Evolutionary conservation across 2,329 filamentous ascomycete species (phyloP).

Genomic region (Coniosporium tulheliwenetii): DNA sequence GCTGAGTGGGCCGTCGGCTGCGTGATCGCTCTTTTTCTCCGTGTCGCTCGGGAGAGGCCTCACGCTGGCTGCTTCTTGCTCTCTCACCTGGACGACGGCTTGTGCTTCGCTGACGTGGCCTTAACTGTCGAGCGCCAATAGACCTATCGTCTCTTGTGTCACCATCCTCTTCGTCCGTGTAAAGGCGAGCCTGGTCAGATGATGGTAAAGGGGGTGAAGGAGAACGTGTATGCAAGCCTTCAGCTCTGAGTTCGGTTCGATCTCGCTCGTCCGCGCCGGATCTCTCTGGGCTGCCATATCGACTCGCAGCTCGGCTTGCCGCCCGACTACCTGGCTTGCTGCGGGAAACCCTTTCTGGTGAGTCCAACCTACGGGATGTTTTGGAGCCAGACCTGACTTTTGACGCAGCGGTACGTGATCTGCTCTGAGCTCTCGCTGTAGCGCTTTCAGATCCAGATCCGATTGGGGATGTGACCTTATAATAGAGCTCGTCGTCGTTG

Average conservation of each 20-base stretch:
- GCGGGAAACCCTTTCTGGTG: conserved; percentile 16
- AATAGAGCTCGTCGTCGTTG: conserved; percentile 32
- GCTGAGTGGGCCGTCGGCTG: conserved; percentile 16
- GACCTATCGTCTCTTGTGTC: conserved; percentile 24
- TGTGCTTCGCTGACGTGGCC: conserved; percentile 34
- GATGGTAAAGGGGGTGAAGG: conserved; percentile 72
- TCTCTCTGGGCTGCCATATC: conserved; percentile 32
- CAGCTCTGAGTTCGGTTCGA: conserved; percentile 44
- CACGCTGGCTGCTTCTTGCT: conserved; percentile 25
- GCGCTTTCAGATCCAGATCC: conserved; percentile 19
- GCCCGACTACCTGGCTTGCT: conserved; percentile 13
- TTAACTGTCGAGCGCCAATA: conserved; percentile 26
- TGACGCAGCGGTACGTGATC: conserved; percentile 12
- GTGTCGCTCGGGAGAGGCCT: conserved; percentile 28
- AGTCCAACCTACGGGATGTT: conserved; percentile 15
- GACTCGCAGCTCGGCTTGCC: conserved; percentile 16
- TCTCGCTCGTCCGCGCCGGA: conserved; percentile 33
- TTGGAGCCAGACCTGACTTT: conserved; percentile 22
- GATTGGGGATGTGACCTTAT: conserved; percentile 23
- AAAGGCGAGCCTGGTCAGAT: conserved; percentile 39
- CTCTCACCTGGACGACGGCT: conserved; percentile 32
- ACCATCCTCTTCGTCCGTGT: conserved; percentile 46
- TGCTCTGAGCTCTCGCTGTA: conserved; percentile 26
- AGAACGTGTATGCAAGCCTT: conserved; percentile 47
- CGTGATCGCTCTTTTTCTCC: conserved; percentile 18